Evolutionary conservation across 202 grass and related monocot genomes (phyloP).

Genomic region (Cymbopogon flexuosus): DNA sequence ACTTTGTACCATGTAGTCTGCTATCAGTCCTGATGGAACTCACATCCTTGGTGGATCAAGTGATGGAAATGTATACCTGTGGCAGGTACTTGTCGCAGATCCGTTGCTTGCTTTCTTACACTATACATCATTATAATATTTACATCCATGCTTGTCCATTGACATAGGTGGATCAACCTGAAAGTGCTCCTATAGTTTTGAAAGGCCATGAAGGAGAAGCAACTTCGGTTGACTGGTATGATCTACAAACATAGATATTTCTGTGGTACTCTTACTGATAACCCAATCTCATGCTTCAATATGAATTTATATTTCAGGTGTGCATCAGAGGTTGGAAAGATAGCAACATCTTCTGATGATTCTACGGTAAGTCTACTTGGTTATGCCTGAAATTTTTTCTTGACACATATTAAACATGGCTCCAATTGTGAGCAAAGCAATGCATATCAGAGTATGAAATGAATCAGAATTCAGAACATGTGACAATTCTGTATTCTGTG

Average conservation of each 20-base stretch:
- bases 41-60: constrained; percentile 87
- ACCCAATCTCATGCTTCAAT: constrained; percentile 22
- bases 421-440: constrained; percentile 8
- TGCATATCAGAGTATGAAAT: not conserved
- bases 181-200: constrained; percentile 46
- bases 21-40: constrained; percentile 77
- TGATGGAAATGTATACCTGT: constrained; percentile 78
- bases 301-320: constrained; percentile 57
- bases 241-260: not conserved
- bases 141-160: constrained; percentile 11
- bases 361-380: constrained; percentile 49
- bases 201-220: constrained; percentile 82
- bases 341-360: constrained; percentile 83
- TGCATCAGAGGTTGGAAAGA: constrained; percentile 70
- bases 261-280: not conserved
- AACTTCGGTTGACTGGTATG: constrained; percentile 84
- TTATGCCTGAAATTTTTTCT: constrained; percentile 5
- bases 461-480: not conserved
- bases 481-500: constrained; percentile 14
- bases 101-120: constrained; percentile 10
- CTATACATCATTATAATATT: not conserved
- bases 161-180: constrained; percentile 62
- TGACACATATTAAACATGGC: not conserved
- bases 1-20: constrained; percentile 48
- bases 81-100: constrained; percentile 57